Evolutionary conservation across 495 filamentous ascomycete genomes (phyloP).

Genomic region (Podospora conica): DNA sequence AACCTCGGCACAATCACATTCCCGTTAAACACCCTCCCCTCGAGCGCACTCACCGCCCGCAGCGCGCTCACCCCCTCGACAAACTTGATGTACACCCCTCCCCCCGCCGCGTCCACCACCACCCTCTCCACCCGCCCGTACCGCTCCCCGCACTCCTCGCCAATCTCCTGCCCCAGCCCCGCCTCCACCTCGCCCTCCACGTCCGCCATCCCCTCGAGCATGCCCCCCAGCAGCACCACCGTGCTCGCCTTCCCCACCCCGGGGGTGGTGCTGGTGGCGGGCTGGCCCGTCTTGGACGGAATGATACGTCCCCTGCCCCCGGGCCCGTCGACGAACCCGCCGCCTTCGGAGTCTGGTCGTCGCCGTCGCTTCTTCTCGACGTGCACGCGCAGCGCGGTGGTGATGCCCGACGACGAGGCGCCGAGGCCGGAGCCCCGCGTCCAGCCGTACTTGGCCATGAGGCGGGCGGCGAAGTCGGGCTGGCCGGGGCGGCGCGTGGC

Average conservation of each 20-base stretch:
- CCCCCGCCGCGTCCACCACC: constrained; percentile 54
- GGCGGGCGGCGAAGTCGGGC: constrained; percentile 70
- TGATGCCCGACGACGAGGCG: constrained; percentile 70
- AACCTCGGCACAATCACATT: constrained; percentile 73
- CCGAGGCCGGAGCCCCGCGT: constrained; percentile 81
- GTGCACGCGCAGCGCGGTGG: constrained; percentile 73
- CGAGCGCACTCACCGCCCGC: constrained; percentile 80
- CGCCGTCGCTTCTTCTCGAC: constrained; percentile 81
- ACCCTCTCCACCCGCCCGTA: constrained; percentile 86
- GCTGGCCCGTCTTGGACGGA: constrained; percentile 44
- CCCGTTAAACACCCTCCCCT: constrained; percentile 79
- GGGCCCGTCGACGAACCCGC: constrained; percentile 64
- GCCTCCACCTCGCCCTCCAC: constrained; percentile 62
- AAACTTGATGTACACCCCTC: constrained; percentile 84
- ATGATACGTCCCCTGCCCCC: constrained; percentile 75
- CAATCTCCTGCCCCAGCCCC: constrained; percentile 85
- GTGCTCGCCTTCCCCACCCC: constrained; percentile 64
- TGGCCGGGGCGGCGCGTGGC: constrained; percentile 66
- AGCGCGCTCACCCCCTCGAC: constrained; percentile 66
- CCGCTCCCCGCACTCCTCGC: constrained; percentile 81
- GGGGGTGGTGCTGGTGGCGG: constrained; percentile 15
- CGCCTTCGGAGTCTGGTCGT: constrained; percentile 69
- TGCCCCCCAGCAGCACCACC: constrained; percentile 71
- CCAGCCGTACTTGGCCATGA: constrained; percentile 93
- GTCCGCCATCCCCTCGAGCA: constrained; percentile 71